Evolutionary conservation across 192 early-diverging fungal genomes (phyloP), one percentile per base, ranked within the genome.

Genomic region (Linnemannia schmuckeri): DNA sequence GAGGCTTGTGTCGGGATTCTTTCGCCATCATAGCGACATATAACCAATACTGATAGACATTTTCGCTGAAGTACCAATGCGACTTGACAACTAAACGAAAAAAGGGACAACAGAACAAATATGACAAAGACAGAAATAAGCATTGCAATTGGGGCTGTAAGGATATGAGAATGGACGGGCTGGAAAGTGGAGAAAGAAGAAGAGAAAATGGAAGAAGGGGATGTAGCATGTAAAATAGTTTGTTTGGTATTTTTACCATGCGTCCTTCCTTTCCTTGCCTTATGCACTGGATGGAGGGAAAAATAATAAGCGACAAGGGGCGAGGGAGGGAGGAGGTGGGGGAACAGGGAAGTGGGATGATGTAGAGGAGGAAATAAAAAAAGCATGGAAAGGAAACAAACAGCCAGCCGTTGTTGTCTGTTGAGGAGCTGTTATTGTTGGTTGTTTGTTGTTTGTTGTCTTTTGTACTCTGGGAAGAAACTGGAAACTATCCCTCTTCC

Each of bases 161-260:
- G 61, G 61, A 30, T 24, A n/a, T 66, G 61, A 12, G 27, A 66
- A 33, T 27, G 61, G 61, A 66, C 27, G 61, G 61, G n/a, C 33
- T 27, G 61, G 4, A 33, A 30, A 22, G 49, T 52, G 49, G 20
- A 15, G 44, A 46, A 46, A 12, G 44, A 13, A 12, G 44, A 46
- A 9, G 44, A 46, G 44, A 12, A 44, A 44, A 44, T 44, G 55
- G 22, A n/a, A n/a, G n/a, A 61, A n/a, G n/a, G 8, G 8, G 57
- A 61, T 61, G 30, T 30, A 66, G 61, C 30, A 9, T 30, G 30
- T 24, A 66, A 66, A 30, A 30, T 33, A 15, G 61, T 33, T 33
- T 61, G 55, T 27, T 61, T 61, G 55, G 61, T 66, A 66, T 66
- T 66, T 66, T 66, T 66, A 66, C 61, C 61, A 66, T 66, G 61